Base-by-base conservation (phyloP, 1,139 yeast genomes). In the Ashbya aceris region DNA sequence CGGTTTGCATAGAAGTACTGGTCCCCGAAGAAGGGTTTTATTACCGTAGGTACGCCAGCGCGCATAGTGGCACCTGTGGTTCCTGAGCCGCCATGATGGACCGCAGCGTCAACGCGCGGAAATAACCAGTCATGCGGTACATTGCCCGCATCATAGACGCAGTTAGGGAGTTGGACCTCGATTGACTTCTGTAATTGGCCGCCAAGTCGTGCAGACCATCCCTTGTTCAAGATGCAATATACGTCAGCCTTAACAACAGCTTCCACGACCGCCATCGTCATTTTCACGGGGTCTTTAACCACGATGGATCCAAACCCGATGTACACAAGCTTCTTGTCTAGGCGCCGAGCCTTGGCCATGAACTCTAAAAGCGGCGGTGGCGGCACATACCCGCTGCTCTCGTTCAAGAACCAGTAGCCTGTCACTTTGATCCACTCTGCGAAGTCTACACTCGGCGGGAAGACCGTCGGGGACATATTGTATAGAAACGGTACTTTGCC, bases 1-100 rank as follows among this genome's bases (percentile, higher is more conserved):
- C 96, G 70, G 26, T 75, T 69, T 0, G 95, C 96, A 61, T 84
- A 89, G 60, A 89, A 89, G 60, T 84, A 87, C 61, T 89, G 98
- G 61, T 89, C 98, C 0, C 96, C 98, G 62, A 89, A 89, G 56
- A 91, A 89, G 2, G 98, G 97, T 60, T 89, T 89, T 51, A 89
- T 79, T 33, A 89, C 74, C 0, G 95, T 85, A 0, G 97, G 96
- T 28, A 83, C 60, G 0, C 97, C 98, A 8, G 86, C 83, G 47
- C 91, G 67, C 43, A 89, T 61, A 2, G 93, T 74, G 0, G 96
- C 96, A 8, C 98, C 98, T 0, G 97, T 87, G 0, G 97, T 86
- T 1, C 98, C 98, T 0, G 95, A 83, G 0, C 98, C 98, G 31
- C 98, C 98, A 61, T 89, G 98, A 56, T 89, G 98, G 4, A 89